A percentile compares a stretch with the other conserved stretches of the same genome.
phyloP scores from a whole-genome alignment of 345 rosid genomes.

The Ceriops zippeliana region DNA sequence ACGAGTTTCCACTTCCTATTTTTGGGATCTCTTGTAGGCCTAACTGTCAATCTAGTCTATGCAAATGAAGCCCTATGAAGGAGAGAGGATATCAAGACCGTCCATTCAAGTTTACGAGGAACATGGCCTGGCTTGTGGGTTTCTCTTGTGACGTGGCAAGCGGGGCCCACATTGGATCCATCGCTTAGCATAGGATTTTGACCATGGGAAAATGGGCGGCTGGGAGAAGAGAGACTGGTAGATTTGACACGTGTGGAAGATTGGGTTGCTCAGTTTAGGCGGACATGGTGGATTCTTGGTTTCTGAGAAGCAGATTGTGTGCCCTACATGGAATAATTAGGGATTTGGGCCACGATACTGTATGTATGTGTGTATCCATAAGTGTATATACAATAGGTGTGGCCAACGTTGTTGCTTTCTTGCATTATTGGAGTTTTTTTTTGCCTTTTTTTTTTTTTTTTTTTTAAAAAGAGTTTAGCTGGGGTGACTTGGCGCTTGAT shows the following conservation, averaged over 20 bases:
- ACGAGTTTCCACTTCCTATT: background rate
- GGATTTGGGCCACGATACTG: constrained; percentile 15
- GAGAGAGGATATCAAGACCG: background rate
- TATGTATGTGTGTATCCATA: background rate
- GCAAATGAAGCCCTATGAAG: no score
- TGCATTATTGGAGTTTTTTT: background rate
- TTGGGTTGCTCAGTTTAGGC: constrained; percentile 51
- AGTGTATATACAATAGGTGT: background rate
- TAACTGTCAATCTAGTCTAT: background rate
- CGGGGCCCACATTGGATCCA: constrained; percentile 23
- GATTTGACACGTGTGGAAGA: constrained; percentile 38
- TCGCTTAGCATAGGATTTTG: background rate
- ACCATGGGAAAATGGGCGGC: constrained; percentile 30
- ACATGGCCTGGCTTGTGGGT: background rate
- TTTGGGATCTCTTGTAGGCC: background rate
- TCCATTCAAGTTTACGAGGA: background rate
- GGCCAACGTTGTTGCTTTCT: constrained; percentile 4
- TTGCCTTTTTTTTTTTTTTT: no score
- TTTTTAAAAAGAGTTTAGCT: no score
- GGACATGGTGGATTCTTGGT: constrained; percentile 64
- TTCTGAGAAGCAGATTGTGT: constrained; percentile 63
- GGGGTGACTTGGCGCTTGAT: no score
- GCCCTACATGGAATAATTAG: constrained; percentile 55
- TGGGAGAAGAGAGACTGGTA: constrained; percentile 16
- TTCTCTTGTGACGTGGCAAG: constrained; percentile 21